These are phyloP conservation scores for Candida vaughaniae DNA, from an alignment of 805 yeast species.

Conservation along the genomic window DNA sequence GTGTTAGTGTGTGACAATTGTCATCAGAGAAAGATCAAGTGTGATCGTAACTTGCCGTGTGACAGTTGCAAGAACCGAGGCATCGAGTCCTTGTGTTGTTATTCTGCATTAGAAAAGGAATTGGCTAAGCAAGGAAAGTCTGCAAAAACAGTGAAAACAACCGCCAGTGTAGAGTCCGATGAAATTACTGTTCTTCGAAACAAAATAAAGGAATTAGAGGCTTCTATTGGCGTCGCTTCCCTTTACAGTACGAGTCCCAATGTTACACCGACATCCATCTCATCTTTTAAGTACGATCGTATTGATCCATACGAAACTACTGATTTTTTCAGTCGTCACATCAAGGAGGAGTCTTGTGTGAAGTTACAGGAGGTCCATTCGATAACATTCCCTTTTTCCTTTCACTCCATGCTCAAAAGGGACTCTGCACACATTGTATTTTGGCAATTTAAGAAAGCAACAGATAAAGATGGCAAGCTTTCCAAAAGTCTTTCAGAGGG, in stretches of 20 bases:
- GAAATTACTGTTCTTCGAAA: constrained; percentile 3
- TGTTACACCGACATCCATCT: background rate
- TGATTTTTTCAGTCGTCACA: constrained; percentile 8
- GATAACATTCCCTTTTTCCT: constrained; percentile 10
- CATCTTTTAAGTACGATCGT: background rate
- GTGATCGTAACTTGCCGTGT: constrained; percentile 35
- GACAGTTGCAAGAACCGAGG: constrained; percentile 18
- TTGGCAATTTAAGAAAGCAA: constrained; percentile 8
- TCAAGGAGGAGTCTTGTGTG: background rate
- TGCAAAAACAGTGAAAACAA: constrained; percentile 4
- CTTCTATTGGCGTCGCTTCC: background rate
- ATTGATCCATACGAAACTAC: constrained; percentile 6
- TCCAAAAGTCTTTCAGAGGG: constrained; percentile 1
- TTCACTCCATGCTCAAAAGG: constrained; percentile 6
- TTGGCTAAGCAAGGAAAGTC: constrained; percentile 14
- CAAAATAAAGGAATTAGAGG: constrained; percentile 9
- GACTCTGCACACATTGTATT: constrained; percentile 11
- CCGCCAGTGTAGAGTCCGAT: background rate
- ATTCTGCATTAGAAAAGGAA: constrained; percentile 14
- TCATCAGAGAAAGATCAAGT: constrained; percentile 46
- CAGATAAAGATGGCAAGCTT: background rate
- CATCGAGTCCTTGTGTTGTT: constrained; percentile 11
- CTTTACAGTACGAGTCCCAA: background rate
- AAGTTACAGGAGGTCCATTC: background rate
- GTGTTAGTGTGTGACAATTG: constrained; percentile 49